Evolutionary conservation across 2,329 filamentous ascomycete species (phyloP), one percentile per base, ranked within the genome.

Genomic region (Pseudogymnoascus sp.): DNA sequence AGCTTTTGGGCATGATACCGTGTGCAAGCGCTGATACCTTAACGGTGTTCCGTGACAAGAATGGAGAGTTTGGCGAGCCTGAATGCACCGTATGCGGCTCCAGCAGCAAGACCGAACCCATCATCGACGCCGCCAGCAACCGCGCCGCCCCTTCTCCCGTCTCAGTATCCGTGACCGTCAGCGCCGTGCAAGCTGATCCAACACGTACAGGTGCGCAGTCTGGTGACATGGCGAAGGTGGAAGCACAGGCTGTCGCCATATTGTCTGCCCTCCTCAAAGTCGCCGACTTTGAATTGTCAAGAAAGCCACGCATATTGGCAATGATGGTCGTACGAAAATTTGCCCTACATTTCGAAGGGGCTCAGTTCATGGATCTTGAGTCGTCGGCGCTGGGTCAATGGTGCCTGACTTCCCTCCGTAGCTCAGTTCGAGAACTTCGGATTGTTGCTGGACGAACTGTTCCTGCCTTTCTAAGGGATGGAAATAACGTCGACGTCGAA

Each of bases 371-470:
- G 31, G 84, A 90, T 66, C 77, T 97, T 2, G 84, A 87, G 64
- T 79, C 77, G 1, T 92, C 90, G 7, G 73, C 77, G 0, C 77
- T 91, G 41, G 92, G 90, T 0, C 87, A 93, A 70, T 93, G 90
- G 84, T 93, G 91, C 71, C 77, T 97, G 4, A 85, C 89, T 68
- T 91, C 89, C 0, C 78, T 98, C 40, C 87, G 88, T 66, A 96
- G 93, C 74, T 96, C 93, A 1, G 75, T 91, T 19, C 84, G 93
- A 71, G 95, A 98, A 73, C 78, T 98, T 28, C 87, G 93, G 33
- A 84, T 97, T 69, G 89, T 89, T 38, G 89, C 93, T 64, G 89
- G 89, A 79, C 88, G 62, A 64, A 65, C 46, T 6, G 67, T 67
- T 67, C 59, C 60, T 16, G 50, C 59, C 12, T 56, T 26, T 46